phyloP scores from a whole-genome alignment of 768 basidiomycete genomes.

The Piloderma croceum region DNA sequence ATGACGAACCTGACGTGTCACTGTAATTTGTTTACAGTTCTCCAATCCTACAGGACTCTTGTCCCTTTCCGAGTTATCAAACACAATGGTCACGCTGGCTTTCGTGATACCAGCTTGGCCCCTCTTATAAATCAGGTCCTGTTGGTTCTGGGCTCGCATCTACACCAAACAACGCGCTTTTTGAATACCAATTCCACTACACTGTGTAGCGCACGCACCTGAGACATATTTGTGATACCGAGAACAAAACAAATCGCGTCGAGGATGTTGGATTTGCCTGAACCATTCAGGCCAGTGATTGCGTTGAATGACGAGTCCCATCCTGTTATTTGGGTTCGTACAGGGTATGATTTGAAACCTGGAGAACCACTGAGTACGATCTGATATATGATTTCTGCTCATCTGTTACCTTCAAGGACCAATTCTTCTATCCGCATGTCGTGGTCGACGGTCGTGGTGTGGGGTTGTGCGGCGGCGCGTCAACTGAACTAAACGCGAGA shows the following conservation, averaged over 20 bases:
- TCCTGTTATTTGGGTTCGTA: slow-evolving; percentile 90
- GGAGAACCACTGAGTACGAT: slow-evolving; percentile 5
- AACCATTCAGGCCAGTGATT: slow-evolving; percentile 93
- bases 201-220: slow-evolving; percentile 60
- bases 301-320: slow-evolving; percentile 99
- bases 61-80: slow-evolving; percentile 89
- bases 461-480: no score
- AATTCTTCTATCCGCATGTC: slow-evolving; percentile 91
- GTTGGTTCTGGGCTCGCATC: slow-evolving; percentile 94
- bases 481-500: no score
- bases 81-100: slow-evolving; percentile 97
- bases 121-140: slow-evolving; percentile 98
- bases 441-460: no score
- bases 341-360: slow-evolving; percentile 99
- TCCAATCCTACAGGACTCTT: slow-evolving; percentile 82
- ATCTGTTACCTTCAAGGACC: slow-evolving; percentile 88
- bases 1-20: slow-evolving; percentile 80
- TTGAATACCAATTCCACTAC: background rate
- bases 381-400: background rate
- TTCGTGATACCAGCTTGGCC: slow-evolving; percentile 96
- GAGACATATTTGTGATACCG: slow-evolving; percentile 95
- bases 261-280: slow-evolving; percentile 97
- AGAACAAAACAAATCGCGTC: slow-evolving; percentile 99
- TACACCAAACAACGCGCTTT: slow-evolving; percentile 25
- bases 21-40: slow-evolving; percentile 82